A percentile compares a stretch with the other conserved stretches of the same genome.
Evolutionary conservation across 768 basidiomycete species (phyloP).

Genomic region (Amanita polypyramis): DNA sequence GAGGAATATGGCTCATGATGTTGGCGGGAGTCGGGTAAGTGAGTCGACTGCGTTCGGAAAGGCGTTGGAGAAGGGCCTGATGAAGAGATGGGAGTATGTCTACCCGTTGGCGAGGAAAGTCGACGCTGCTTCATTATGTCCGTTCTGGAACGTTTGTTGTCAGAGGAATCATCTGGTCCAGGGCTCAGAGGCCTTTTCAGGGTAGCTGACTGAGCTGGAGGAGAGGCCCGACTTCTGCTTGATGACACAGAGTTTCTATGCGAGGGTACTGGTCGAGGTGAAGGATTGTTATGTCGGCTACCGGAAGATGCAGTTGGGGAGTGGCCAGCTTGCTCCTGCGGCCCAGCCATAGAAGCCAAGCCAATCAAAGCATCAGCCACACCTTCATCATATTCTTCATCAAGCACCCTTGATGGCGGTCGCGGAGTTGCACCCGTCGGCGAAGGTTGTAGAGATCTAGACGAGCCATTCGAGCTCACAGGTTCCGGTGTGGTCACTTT

Average conservation of each 20-base stretch:
- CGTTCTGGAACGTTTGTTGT: constrained; percentile 53
- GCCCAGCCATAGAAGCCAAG: constrained; percentile 32
- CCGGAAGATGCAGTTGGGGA: constrained; percentile 52
- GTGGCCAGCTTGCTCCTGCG: constrained; percentile 24
- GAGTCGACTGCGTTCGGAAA: constrained; percentile 60
- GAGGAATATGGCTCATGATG: constrained; percentile 34
- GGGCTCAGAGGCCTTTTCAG: constrained; percentile 68
- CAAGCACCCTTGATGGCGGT: constrained; percentile 58
- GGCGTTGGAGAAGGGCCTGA: constrained; percentile 63
- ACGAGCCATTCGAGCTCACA: constrained; percentile 54
- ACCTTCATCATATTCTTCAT: constrained; percentile 90
- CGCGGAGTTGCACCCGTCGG: constrained; percentile 52
- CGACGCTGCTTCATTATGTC: constrained; percentile 41
- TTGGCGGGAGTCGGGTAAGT: constrained; percentile 59
- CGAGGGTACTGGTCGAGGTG: constrained; percentile 36
- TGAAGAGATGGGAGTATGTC: constrained; percentile 46
- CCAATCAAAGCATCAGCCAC: constrained; percentile 79
- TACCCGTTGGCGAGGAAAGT: constrained; percentile 38
- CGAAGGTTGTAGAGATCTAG: constrained; percentile 62
- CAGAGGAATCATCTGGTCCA: constrained; percentile 42
- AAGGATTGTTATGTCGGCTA: constrained; percentile 39
- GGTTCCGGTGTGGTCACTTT: constrained; percentile 50
- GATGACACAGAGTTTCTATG: constrained; percentile 65
- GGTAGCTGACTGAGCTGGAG: constrained; percentile 33
- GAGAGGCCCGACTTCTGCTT: constrained; percentile 53